These are phyloP conservation scores for Ampelocalamus luodianensis DNA, from an alignment of 176 grass and related monocot species.

Conservation along the genomic window DNA sequence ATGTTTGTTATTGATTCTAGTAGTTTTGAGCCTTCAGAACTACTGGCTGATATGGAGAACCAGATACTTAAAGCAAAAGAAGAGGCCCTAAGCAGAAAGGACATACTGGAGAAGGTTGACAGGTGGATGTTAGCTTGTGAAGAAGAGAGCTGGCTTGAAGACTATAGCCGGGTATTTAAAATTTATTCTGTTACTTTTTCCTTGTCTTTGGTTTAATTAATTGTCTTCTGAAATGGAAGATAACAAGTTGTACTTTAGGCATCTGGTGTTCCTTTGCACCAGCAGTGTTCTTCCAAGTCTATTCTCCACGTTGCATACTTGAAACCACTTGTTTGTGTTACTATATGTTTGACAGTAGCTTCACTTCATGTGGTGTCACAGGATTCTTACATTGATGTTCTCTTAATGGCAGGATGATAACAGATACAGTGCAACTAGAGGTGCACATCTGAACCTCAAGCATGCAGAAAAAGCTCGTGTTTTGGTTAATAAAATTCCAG, in stretches of 20 bases:
- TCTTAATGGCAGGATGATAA: conserved; percentile 76
- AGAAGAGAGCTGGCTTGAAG: conserved; percentile 99
- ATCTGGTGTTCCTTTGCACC: background rate
- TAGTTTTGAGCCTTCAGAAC: conserved; percentile 76
- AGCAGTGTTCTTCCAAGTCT: background rate
- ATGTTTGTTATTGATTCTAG: conserved; percentile 74
- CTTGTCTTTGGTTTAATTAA: conserved; percentile 24
- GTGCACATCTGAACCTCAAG: conserved; percentile 96
- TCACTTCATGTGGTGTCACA: background rate
- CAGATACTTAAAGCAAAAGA: conserved; percentile 89
- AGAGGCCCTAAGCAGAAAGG: conserved; percentile 82
- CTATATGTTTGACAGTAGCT: background rate
- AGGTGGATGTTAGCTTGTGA: conserved; percentile 92
- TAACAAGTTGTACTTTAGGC: background rate
- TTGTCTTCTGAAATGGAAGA: conserved; percentile 23
- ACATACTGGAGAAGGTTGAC: conserved; percentile 91
- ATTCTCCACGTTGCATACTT: background rate
- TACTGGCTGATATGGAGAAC: conserved; percentile 84
- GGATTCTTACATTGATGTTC: conserved; percentile 14
- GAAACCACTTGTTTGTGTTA: background rate
- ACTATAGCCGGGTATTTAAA: conserved; percentile 78
- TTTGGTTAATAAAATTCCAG: conserved; percentile 91
- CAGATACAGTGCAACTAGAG: conserved; percentile 90
- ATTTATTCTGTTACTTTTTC: conserved; percentile 9
- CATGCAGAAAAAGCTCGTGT: conserved; percentile 92